Evolutionary conservation across 1,284 basidiomycete species (phyloP).

Genomic region (Apiotrichum gracile): DNA sequence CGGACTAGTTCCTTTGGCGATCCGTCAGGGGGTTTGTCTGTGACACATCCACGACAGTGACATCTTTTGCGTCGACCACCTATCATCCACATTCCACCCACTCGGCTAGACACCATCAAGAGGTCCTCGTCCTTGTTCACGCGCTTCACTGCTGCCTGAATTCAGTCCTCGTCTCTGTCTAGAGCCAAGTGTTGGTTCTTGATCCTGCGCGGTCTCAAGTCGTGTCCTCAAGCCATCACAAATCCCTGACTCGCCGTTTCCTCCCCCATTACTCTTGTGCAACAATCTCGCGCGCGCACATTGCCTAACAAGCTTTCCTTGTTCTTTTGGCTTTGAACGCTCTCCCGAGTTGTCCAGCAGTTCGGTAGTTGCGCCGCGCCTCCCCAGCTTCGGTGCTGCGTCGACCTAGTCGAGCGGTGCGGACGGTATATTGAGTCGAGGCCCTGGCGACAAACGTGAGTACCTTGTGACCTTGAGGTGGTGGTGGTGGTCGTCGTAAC

Average conservation of each 20-base stretch:
- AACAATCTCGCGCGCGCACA: background rate
- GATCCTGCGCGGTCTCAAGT: background rate
- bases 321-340: no score
- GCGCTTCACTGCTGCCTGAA: background rate
- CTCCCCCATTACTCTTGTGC: background rate
- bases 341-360: no score
- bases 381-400: background rate
- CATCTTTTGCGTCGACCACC: background rate
- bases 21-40: background rate
- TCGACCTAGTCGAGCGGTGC: slow-evolving; percentile 7
- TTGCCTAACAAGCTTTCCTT: background rate
- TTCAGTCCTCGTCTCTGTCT: background rate
- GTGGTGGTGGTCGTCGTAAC: no score
- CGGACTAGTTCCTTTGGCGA: background rate
- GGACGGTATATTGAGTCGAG: slow-evolving; percentile 17
- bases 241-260: background rate
- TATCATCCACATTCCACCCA: background rate
- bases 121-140: no score
- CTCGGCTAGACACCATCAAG: background rate
- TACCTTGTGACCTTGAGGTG: background rate
- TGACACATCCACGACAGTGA: background rate
- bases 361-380: background rate
- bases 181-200: background rate
- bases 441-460: slow-evolving; percentile 23
- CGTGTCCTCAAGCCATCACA: background rate